Evolutionary conservation across 2,329 filamentous ascomycete species (phyloP).

Genomic region (Sphaerostilbella broomeana): DNA sequence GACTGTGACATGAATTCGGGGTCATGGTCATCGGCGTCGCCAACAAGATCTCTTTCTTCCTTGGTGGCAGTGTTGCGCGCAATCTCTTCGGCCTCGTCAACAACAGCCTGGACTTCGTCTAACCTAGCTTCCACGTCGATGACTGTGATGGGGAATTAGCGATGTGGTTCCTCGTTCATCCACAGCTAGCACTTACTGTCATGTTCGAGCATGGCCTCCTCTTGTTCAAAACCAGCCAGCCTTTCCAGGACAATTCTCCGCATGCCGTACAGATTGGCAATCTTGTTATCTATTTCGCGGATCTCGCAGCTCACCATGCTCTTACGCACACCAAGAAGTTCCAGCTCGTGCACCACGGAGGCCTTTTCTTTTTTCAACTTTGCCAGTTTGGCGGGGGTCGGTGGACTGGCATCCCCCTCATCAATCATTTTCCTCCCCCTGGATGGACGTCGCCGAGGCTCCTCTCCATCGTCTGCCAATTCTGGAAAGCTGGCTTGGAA

Average conservation of each 20-base stretch:
- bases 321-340: constrained; percentile 87
- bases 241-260: constrained; percentile 85
- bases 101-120: constrained; percentile 54
- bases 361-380: constrained; percentile 76
- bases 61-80: constrained; percentile 45
- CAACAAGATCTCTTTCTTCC: constrained; percentile 47
- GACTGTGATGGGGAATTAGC: constrained; percentile 34
- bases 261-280: constrained; percentile 88
- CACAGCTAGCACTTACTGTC: constrained; percentile 54
- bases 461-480: constrained; percentile 61
- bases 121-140: constrained; percentile 55
- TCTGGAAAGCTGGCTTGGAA: constrained; percentile 85
- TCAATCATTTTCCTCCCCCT: constrained; percentile 70
- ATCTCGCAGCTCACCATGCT: constrained; percentile 98
- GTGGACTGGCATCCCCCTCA: constrained; percentile 49
- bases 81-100: constrained; percentile 52
- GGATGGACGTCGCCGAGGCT: constrained; percentile 63
- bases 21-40: constrained; percentile 43
- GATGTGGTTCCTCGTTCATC: neutral
- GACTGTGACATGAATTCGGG: constrained; percentile 90
- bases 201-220: constrained; percentile 84
- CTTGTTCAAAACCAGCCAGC: constrained; percentile 78
- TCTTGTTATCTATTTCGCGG: constrained; percentile 92
- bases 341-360: constrained; percentile 73
- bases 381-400: constrained; percentile 58